These are phyloP conservation scores for Colletotrichum lini DNA, from an alignment of 2,329 filamentous ascomycete species.

Conservation along the genomic window DNA sequence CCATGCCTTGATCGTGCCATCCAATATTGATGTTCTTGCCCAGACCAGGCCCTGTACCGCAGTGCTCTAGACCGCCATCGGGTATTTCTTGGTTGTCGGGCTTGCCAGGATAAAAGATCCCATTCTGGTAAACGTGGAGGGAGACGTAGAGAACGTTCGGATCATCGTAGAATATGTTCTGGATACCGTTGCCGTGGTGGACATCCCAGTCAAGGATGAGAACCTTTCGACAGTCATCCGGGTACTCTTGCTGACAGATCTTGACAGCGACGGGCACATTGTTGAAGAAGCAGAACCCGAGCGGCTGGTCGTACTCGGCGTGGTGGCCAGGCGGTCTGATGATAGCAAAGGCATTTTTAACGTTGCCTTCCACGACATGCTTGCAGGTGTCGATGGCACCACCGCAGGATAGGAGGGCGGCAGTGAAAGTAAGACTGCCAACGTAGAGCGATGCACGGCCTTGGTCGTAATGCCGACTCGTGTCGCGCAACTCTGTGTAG, in stretches of 20 bases:
- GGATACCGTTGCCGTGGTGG: slow-evolving; percentile 89
- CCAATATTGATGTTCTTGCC: slow-evolving; percentile 78
- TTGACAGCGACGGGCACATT: slow-evolving; percentile 95
- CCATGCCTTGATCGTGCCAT: slow-evolving; percentile 84
- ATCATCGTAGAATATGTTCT: slow-evolving; percentile 96
- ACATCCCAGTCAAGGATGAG: slow-evolving; percentile 94
- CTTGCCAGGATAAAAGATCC: slow-evolving; percentile 85
- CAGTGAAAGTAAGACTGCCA: slow-evolving; percentile 84
- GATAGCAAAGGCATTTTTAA: slow-evolving; percentile 96
- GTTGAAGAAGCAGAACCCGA: slow-evolving; percentile 98
- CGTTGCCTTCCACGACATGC: slow-evolving; percentile 84
- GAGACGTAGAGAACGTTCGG: slow-evolving; percentile 97
- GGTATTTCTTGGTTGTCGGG: slow-evolving; percentile 70
- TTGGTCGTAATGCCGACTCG: slow-evolving; percentile 74
- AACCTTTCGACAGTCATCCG: slow-evolving; percentile 86
- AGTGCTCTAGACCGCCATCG: slow-evolving; percentile 73
- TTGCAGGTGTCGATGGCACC: slow-evolving; percentile 97
- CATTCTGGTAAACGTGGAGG: slow-evolving; percentile 88
- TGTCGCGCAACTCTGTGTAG: slow-evolving; percentile 75
- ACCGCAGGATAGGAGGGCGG: slow-evolving; percentile 87
- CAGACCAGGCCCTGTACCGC: slow-evolving; percentile 67
- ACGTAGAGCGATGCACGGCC: slow-evolving; percentile 86
- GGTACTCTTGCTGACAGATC: slow-evolving; percentile 86
- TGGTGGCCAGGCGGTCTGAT: slow-evolving; percentile 97
- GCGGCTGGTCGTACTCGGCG: slow-evolving; percentile 86